Evolutionary conservation across 441 rosid genomes (phyloP), one percentile per base, ranked within the genome.

Genomic region (Populus trichocarpa): DNA sequence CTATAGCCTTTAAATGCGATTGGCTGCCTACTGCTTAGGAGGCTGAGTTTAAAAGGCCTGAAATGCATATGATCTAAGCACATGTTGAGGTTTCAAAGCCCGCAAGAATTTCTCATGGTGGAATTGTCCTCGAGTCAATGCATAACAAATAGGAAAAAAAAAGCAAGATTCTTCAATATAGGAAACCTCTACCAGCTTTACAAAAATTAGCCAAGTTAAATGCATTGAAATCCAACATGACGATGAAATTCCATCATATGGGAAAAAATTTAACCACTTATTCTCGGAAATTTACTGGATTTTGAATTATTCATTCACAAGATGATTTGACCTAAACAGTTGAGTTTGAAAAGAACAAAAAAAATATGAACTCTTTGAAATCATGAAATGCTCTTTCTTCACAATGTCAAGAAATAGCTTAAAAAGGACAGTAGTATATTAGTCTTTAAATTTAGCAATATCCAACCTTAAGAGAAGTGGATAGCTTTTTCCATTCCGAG

Each of bases 401-500:
- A 33, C 32, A 36, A 28, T 16, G 16, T 36, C 30, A 68, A 61
- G n/a, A 38, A 73, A 69, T 13, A 73, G 32, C 32, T 22, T 46
- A 7, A 13, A 77, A 12, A 35, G n/a, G 61, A 26, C 69, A 23
- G 4, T 57, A 57, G 63, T 57, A 20, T 20, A 5, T n/a, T 26
- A 20, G 12, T 57, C 20, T 12, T 33, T 13, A 67, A 32, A n/a
- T 61, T 35, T 73, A 61, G 66, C 26, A 57, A 70, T 22, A 69
- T 50, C 36, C 40, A 71, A 93, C 98, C 95, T 93, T 94, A 42
- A 96, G 96, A 72, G 88, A 87, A 66, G 73, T 72, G 32, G 93
- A 84, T 80, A 96, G 78, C 63, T 87, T 88, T 82, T 84, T 89
- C 99, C 99, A 94, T 76, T 96, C 99, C 22, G 91, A 80, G 46